Conservation (phyloP, 2,329 filamentous ascomycete species). For the Truncatella angustata region DNA sequence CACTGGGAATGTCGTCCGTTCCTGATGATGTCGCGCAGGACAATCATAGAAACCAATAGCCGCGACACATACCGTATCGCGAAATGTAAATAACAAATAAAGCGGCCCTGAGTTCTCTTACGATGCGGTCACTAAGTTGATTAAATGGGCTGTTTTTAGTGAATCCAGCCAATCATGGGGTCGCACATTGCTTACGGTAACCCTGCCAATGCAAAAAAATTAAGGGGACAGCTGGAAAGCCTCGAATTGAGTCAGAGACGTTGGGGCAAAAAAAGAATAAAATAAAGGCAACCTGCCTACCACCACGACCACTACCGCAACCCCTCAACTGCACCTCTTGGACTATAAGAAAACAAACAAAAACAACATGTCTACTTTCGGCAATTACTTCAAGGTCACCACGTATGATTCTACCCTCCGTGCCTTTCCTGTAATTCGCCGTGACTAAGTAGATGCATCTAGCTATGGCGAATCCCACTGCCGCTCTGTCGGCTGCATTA, state of each 20-base stretch:
- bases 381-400: constrained; percentile 76
- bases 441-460: constrained; percentile 13
- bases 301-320: no score
- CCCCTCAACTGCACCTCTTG: no score
- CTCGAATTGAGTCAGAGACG: not conserved
- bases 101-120: not conserved
- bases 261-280: not conserved
- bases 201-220: not conserved
- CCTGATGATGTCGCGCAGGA: no score
- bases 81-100: not conserved
- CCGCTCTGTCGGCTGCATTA: constrained; percentile 88
- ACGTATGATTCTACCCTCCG: constrained; percentile 51
- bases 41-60: no score
- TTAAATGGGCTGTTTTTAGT: not conserved
- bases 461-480: constrained; percentile 87
- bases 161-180: not conserved
- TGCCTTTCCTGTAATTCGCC: constrained; percentile 1
- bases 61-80: not conserved
- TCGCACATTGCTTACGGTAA: not conserved
- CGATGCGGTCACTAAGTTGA: not conserved
- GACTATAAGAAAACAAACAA: no score
- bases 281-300: not conserved
- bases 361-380: constrained; percentile 83
- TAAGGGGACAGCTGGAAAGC: not conserved
- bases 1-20: no score